phyloP scores from a whole-genome alignment of 352 stramenopile species.

The Globisporangium sylvaticum region DNA sequence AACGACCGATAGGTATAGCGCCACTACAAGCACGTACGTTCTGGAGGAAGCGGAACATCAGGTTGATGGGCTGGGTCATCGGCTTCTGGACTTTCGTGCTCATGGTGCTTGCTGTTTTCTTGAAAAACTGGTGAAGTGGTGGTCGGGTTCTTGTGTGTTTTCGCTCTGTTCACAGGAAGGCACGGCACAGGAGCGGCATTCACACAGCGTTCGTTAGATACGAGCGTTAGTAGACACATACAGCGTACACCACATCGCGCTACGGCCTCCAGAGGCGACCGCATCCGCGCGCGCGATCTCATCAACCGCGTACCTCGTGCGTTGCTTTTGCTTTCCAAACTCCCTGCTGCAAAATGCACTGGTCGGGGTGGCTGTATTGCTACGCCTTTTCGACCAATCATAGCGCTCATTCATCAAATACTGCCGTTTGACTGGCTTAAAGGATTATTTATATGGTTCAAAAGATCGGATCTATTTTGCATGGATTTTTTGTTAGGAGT shows the following conservation, averaged over 20 bases:
- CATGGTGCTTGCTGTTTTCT: constrained; percentile 44
- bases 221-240: not conserved
- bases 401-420: not conserved
- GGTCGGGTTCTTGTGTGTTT: not conserved
- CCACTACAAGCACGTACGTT: constrained; percentile 64
- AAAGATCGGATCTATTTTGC: constrained; percentile 12
- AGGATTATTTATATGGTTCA: not conserved
- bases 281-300: not conserved
- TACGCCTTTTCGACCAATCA: constrained; percentile 4
- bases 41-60: constrained; percentile 99
- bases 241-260: not conserved
- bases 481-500: constrained; percentile 3
- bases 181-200: not conserved
- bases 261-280: not conserved
- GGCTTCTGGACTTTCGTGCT: constrained; percentile 97
- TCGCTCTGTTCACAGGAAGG: not conserved
- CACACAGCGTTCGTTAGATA: not conserved
- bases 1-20: not conserved
- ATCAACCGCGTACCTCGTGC: not conserved
- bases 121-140: not conserved
- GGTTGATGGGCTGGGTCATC: constrained; percentile 99
- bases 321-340: constrained; percentile 8
- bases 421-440: not conserved
- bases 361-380: constrained; percentile 7
- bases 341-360: constrained; percentile 13